Evolutionary conservation across 371 early-diverging fungal genomes (phyloP).

Genomic region (Capniomyces stellatus): DNA sequence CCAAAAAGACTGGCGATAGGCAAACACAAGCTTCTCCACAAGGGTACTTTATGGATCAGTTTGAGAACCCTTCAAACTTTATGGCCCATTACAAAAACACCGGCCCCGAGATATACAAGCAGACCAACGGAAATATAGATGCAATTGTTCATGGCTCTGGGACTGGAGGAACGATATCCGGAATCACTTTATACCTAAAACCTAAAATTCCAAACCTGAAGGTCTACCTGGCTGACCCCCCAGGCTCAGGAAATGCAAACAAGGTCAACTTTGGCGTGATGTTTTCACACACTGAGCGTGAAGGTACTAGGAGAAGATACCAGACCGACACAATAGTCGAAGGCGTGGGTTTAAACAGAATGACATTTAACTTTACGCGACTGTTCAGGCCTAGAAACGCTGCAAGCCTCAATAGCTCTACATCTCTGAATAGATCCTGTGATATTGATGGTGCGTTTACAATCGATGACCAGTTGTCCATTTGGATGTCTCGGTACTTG

Average conservation of each 20-base stretch:
- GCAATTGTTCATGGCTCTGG: constrained; percentile 78
- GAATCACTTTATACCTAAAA: constrained; percentile 66
- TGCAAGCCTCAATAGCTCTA: not conserved
- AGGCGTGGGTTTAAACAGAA: constrained; percentile 88
- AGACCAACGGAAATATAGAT: constrained; percentile 22
- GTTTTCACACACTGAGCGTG: constrained; percentile 73
- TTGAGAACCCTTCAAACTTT: constrained; percentile 77
- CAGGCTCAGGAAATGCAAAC: constrained; percentile 81
- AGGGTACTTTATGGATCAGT: constrained; percentile 81
- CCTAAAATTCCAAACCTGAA: constrained; percentile 34
- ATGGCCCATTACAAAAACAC: constrained; percentile 64
- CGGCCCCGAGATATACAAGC: constrained; percentile 72
- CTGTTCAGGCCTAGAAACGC: constrained; percentile 7
- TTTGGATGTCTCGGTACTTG: constrained; percentile 75
- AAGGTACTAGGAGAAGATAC: constrained; percentile 78
- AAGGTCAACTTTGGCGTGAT: constrained; percentile 77
- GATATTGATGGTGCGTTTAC: constrained; percentile 70
- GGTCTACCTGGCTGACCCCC: constrained; percentile 78
- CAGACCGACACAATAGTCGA: constrained; percentile 94
- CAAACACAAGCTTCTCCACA: constrained; percentile 4
- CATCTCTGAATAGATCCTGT: constrained; percentile 11
- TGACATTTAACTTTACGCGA: constrained; percentile 69
- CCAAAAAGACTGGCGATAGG: not conserved
- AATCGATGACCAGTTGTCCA: constrained; percentile 78
- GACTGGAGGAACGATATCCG: constrained; percentile 89